Base-by-base conservation (phyloP, 306 rosid genomes). In the Ormosia emarginata region DNA sequence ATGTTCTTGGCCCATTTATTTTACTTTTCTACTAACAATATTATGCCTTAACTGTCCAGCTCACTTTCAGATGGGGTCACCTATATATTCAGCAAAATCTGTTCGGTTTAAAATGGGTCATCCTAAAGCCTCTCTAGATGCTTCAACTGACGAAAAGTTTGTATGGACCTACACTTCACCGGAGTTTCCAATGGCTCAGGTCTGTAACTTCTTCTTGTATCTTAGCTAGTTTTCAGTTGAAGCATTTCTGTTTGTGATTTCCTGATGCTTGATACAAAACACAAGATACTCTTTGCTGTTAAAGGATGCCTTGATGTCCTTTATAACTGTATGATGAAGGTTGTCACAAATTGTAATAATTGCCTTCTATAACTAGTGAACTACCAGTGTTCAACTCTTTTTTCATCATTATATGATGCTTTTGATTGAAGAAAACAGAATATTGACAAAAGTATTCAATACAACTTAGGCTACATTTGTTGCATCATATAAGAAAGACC, bases 141-240 rank as follows among this genome's bases (percentile, higher is more conserved):
- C 63, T 74, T 53, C 86, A 57, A 77, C 34, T 50, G 90, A 85
- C 7, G 90, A 90, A 13, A 58, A 47, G 79, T 92, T 85, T 75
- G 64, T 72, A 58, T 95, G 98, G 99, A 93, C 97, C 29, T 92
- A 93, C 88, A 87, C 91, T 71, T 95, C 99, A 61, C 90, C 90
- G 4, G 93, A 72, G 66, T 95, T 92, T 85, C 89, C 90, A 63
- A 95, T 95, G 99, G 74, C 86, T 85, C 92, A 90, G 90, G 99
- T 90, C 69, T 73, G 79, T 65, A 34, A 43, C 47, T 44, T 71
- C 68, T 81, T 81, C 39, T 76, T 53, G 67, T 52, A 62, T 39
- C 56, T 44, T 43, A 53, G 61, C 68, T 82, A 43, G 73, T 49
- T 50, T 53, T 70, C 67, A 36, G 18, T 36, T 67, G 77, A 74